Evolutionary conservation across 2,329 filamentous ascomycete species (phyloP), one percentile per base, ranked within the genome.

Genomic region (Lecanicillium sp.): DNA sequence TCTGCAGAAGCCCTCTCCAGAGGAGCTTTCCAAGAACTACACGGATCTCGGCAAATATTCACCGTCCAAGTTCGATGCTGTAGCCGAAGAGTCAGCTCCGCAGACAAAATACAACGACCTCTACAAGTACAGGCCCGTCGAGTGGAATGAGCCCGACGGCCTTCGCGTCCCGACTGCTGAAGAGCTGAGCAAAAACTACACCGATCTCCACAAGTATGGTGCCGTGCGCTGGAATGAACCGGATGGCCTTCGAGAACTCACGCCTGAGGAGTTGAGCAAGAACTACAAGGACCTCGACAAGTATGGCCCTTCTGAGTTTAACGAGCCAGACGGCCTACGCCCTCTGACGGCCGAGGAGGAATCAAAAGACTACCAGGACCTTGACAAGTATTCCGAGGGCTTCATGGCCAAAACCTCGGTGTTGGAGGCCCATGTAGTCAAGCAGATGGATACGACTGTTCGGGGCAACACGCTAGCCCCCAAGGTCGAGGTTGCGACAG

Each of bases 351-450:
- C 53, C 1, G 55, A 59, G 34, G 57, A 63, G 31, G 40, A 46
- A n/a, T 59, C 58, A 13, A 60, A 59, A 35, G 47, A 55, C 31
- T 66, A 68, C 42, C 52, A 58, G 12, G 67, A 70, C 28, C 51
- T 70, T 5, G 50, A 57, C 14, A 55, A 58, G 13, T 71, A 71
- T 29, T 55, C 51, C 25, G 35, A 43, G 4, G 57, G 62, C 3
- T 60, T 59, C 37, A 52, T 58, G 33, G 54, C 57, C 20, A 55
- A 62, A 11, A 51, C 58, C 29, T 48, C 53, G 4, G 44, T 48
- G 1, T 45, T 56, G 8, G 42, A 45, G 11, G 57, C 56, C 9
- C 48, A 48, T 12, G 56, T 57, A 30, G 49, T 45, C 4, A 43
- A 48, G 7, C 53, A 56, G 25, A 50, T 54, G 41, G 51, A 58